These are phyloP conservation scores for Rutstroemia sp. DNA, from an alignment of 2,329 filamentous ascomycete genomes.

Conservation along the genomic window DNA sequence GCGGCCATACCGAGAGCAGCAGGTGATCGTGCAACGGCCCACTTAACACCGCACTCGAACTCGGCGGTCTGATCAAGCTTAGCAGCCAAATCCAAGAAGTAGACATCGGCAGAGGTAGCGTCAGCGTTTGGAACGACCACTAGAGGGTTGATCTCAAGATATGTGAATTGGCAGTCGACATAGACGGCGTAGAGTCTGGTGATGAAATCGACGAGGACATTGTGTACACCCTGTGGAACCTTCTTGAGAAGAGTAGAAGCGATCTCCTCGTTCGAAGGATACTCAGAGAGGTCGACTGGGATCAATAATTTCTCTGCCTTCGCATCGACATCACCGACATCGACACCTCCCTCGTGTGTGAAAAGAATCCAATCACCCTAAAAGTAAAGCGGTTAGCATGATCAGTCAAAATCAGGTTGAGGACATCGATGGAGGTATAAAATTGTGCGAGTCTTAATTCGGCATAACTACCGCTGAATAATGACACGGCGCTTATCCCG, in stretches of 20 bases:
- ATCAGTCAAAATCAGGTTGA: not conserved
- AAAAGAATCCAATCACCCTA: slow-evolving; percentile 99
- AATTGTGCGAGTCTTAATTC: slow-evolving; percentile 8
- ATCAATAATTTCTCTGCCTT: slow-evolving; percentile 99
- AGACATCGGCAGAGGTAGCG: slow-evolving; percentile 84
- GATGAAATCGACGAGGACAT: slow-evolving; percentile 98
- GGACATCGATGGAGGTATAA: not conserved
- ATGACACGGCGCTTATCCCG: slow-evolving; percentile 5
- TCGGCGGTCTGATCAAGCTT: slow-evolving; percentile 99
- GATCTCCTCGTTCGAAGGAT: slow-evolving; percentile 93
- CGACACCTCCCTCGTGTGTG: slow-evolving; percentile 98
- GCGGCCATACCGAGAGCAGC: slow-evolving; percentile 77
- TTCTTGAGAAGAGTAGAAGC: slow-evolving; percentile 80
- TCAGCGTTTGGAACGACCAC: slow-evolving; percentile 95
- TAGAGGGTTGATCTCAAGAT: slow-evolving; percentile 99
- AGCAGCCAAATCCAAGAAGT: slow-evolving; percentile 97
- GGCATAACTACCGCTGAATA: not conserved
- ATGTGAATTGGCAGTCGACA: slow-evolving; percentile 99
- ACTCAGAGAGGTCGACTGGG: slow-evolving; percentile 88
- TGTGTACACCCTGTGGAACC: slow-evolving; percentile 91
- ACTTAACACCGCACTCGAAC: slow-evolving; percentile 98
- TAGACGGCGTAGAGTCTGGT: slow-evolving; percentile 97
- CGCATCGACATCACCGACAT: slow-evolving; percentile 96
- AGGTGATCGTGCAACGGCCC: slow-evolving; percentile 90
- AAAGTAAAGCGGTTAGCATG: slow-evolving; percentile 20